phyloP scores from a whole-genome alignment of 2,329 filamentous ascomycete species.

The Verticillium nubilum region DNA sequence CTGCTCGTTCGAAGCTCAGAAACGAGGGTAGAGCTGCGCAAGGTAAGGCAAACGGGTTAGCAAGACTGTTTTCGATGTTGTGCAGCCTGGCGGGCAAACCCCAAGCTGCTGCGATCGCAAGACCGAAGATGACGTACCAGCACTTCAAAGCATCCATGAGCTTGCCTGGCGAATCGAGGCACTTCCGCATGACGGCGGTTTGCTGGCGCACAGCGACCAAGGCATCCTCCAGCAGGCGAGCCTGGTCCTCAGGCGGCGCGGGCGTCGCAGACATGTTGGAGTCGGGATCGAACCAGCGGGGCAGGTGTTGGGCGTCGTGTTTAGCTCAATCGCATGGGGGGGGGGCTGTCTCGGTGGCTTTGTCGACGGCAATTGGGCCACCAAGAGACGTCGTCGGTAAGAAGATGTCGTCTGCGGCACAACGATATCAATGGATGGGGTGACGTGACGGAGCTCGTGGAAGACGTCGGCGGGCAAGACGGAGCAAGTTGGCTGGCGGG shows the following conservation, averaged over 20 bases:
- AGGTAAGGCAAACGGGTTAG: conserved; percentile 1
- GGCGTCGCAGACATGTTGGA: conserved; percentile 41
- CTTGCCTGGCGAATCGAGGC: conserved; percentile 93
- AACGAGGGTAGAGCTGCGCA: conserved; percentile 82
- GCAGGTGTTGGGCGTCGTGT: conserved; percentile 6
- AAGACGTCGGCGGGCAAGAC: background rate
- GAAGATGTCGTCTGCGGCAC: background rate
- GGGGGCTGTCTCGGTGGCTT: background rate
- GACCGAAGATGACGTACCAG: conserved; percentile 61
- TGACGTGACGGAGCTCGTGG: background rate
- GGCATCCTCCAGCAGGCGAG: conserved; percentile 94
- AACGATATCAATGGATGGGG: background rate
- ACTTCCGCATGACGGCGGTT: conserved; percentile 95
- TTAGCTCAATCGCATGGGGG: background rate
- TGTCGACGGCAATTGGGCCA: background rate
- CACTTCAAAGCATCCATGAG: conserved; percentile 99
- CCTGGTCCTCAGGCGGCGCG: conserved; percentile 71
- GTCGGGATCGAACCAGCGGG: conserved; percentile 10
- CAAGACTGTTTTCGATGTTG: background rate
- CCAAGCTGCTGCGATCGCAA: conserved; percentile 6
- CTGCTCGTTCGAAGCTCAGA: conserved; percentile 97
- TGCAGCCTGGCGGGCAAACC: background rate
- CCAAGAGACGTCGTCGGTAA: background rate
- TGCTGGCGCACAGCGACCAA: conserved; percentile 94
- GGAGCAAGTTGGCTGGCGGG: background rate